phyloP scores from a whole-genome alignment of 345 rosid genomes.

The Pistacia atlantica region DNA sequence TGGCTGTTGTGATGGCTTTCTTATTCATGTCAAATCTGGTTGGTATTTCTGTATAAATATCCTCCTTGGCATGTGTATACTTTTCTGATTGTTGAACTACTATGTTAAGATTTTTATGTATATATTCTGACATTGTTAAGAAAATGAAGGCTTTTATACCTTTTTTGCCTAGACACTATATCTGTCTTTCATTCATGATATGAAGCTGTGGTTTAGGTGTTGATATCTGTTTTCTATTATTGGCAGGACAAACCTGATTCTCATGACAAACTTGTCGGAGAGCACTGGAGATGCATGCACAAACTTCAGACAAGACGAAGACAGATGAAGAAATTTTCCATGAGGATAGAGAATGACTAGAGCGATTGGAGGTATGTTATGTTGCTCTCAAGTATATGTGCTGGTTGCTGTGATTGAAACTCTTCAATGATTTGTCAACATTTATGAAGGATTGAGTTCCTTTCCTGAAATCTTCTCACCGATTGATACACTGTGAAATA shows the following conservation, averaged over 20 bases:
- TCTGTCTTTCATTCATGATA: not conserved
- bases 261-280: slow-evolving; percentile 60
- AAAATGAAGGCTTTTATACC: not conserved
- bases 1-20: not conserved
- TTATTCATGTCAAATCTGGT: too few species aligned
- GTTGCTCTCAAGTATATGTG: not conserved
- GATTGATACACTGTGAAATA: slow-evolving; percentile 48
- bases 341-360: slow-evolving; percentile 77
- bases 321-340: slow-evolving; percentile 97
- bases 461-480: slow-evolving; percentile 83
- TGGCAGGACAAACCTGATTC: slow-evolving; percentile 51
- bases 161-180: not conserved
- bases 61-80: not conserved
- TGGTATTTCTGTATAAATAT: not conserved
- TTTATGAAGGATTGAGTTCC: slow-evolving; percentile 55
- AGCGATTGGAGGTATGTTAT: slow-evolving; percentile 69
- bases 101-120: not conserved
- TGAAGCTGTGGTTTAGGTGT: slow-evolving; percentile 1
- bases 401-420: slow-evolving; percentile 61
- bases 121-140: not conserved
- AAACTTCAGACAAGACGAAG: slow-evolving; percentile 58
- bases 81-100: not conserved
- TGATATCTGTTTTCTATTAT: slow-evolving; percentile 8
- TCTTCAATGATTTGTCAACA: slow-evolving; percentile 59
- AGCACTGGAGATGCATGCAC: not conserved